Evolutionary conservation across 2,329 filamentous ascomycete genomes (phyloP), one percentile per base, ranked within the genome.

Genomic region (Exophiala alcalophila): DNA sequence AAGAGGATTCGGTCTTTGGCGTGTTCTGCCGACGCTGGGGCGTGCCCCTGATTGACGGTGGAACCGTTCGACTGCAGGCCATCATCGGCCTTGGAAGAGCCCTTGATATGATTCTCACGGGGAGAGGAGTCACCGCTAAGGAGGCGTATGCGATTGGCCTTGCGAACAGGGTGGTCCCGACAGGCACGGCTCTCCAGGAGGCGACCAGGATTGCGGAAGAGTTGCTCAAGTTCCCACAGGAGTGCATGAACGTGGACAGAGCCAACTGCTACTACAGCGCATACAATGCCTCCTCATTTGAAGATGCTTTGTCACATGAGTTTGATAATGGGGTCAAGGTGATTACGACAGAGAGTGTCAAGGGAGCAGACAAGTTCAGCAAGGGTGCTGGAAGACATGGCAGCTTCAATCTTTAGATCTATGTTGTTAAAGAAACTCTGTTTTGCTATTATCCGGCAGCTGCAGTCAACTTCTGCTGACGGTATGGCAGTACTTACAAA

Each of bases 31-130:
- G 76, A 2, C 65, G 73, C 2, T 75, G 64, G 52, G 73, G 74
- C 1, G 72, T 75, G 0, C 72, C 72, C 4, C 57, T 76, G 11
- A 69, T 75, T 26, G 74, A 67, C 16, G 69, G 69, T 4, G 75
- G 74, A 1, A 77, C 73, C 0, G 72, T 77, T 0, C 66, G 74
- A 1, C 57, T 77, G 4, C 71, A 71, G 43, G 64, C 64, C 2
- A 64, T 76, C 29, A 57, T 78, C 12, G 75, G 76, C 0, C 60
- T 78, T 1, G 72, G 73, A 0, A 56, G 72, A 3, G 74, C 76
- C 0, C 48, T 78, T 40, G 75, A 78, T 56, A 72, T 78, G 68
- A 74, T 77, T n/a, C 59, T 79, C 4, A 78, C 76, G 0, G 75
- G 76, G 0, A 59, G 73, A 1, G 51, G 65, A 0, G 70, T 78